Evolutionary conservation across 2,329 filamentous ascomycete species (phyloP).

Genomic region (Cercospora sojina): DNA sequence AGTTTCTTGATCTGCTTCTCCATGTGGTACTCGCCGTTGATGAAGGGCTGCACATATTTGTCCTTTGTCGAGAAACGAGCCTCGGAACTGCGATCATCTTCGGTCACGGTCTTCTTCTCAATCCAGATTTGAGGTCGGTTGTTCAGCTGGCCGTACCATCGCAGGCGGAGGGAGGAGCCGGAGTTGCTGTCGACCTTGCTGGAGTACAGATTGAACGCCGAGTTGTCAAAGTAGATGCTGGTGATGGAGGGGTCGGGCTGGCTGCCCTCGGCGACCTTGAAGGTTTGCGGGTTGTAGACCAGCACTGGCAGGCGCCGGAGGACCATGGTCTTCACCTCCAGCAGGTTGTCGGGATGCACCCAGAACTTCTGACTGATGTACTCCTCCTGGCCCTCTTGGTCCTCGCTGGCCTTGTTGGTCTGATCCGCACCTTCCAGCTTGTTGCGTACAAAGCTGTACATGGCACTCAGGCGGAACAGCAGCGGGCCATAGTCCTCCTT

Average conservation of each 20-base stretch:
- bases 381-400: conserved; percentile 31
- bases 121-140: conserved; percentile 76
- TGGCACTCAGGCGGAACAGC: conserved; percentile 82
- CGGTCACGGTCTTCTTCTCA: conserved; percentile 83
- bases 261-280: conserved; percentile 75
- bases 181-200: conserved; percentile 77
- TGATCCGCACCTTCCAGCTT: conserved; percentile 62
- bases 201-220: conserved; percentile 79
- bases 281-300: conserved; percentile 84
- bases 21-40: conserved; percentile 84
- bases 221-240: conserved; percentile 92
- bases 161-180: conserved; percentile 77
- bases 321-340: conserved; percentile 96
- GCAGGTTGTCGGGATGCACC: conserved; percentile 91
- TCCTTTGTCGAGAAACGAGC: conserved; percentile 83
- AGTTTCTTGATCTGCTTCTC: conserved; percentile 89
- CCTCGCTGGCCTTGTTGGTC: conserved; percentile 22
- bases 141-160: conserved; percentile 86
- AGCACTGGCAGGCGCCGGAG: conserved; percentile 86
- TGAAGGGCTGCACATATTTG: conserved; percentile 86
- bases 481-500: conserved; percentile 90
- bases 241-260: conserved; percentile 85
- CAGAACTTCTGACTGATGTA: conserved; percentile 58
- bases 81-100: conserved; percentile 75
- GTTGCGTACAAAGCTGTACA: conserved; percentile 93